Base-by-base conservation (phyloP, 1,284 basidiomycete genomes). In the Stereum hirsutum region DNA sequence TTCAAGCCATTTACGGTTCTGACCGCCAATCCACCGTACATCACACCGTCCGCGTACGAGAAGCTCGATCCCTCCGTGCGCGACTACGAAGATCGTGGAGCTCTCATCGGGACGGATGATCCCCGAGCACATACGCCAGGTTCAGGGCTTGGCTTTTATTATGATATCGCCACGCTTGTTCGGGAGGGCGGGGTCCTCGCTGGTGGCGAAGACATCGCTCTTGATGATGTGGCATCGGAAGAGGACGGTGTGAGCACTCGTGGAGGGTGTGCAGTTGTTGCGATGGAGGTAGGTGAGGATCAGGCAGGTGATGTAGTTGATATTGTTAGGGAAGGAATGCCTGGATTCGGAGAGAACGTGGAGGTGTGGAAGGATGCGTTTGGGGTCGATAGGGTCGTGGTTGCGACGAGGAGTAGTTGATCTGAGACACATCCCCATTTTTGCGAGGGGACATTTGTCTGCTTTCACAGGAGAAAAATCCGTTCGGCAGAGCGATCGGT, bases 11-110 rank as follows among this genome's bases (percentile, higher is more conserved):
- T 83, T 59, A 81, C 93, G 61, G 61, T 96, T 45, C 64, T 97
- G 52, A 89, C 90, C 5, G 81, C 87, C 10, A 97, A 96, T 61
- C 93, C 93, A n/a, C 93, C 93, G 5, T 96, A 96, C 63, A 89
- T 97, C 53, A 69, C 89, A 19, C 67, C 58, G 43, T 48, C 59
- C 26, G 82, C 88, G 46, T 94, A 82, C 57, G 63, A 74, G 33
- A 46, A 57, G 12, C 72, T 95, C 20, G 74, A 83, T 4, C 48
- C 56, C 15, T 82, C 78, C 30, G 92, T 97, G 37, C 75, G 65
- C 37, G 68, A 75, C 43, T 89, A 75, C 57, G 94, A 97, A 62
- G 89, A 93, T 60, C 73, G 69, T 12, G 69, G 67, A 12, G 92
- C 93, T 3, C 73, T 97, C 19, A 69, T 92, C 23, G 92, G 88